phyloP scores from a whole-genome alignment of 345 rosid genomes.

The Citrus cavaleriei region DNA sequence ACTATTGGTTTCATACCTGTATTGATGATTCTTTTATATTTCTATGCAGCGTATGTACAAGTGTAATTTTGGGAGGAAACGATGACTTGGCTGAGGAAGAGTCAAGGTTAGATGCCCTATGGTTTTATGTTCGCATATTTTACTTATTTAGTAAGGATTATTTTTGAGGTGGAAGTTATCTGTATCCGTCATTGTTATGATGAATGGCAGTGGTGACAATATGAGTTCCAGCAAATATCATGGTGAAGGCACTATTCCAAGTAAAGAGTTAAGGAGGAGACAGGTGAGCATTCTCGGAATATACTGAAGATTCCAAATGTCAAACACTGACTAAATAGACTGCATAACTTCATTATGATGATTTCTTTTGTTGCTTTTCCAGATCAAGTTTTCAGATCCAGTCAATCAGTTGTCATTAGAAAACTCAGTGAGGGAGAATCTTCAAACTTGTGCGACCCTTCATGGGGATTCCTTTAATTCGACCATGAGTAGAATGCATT shows the following conservation, averaged over 20 bases:
- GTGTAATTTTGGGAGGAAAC: conserved; percentile 73
- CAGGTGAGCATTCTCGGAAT: conserved; percentile 45
- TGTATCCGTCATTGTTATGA: background rate
- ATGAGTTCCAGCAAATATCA: conserved; percentile 61
- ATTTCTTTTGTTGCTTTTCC: conserved; percentile 9
- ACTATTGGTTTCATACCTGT: background rate
- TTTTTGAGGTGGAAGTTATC: background rate
- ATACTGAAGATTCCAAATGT: background rate
- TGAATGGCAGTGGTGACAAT: conserved; percentile 55
- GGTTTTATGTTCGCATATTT: background rate
- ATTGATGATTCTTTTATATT: conserved; percentile 7
- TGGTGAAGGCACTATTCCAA: conserved; percentile 57
- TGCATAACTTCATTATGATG: background rate
- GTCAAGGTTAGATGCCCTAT: conserved; percentile 53
- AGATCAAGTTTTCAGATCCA: conserved; percentile 86
- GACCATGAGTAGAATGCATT: conserved; percentile 74
- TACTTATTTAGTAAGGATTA: background rate
- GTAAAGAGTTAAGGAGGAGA: conserved; percentile 76
- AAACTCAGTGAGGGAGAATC: conserved; percentile 77
- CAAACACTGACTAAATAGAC: background rate
- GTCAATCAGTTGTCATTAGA: conserved; percentile 74
- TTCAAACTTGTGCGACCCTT: conserved; percentile 73
- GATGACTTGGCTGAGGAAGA: conserved; percentile 72
- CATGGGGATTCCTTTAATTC: conserved; percentile 88
- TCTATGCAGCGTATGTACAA: conserved; percentile 68